Percentiles rank a stretch among this genome's conserved stretches.
Evolutionary conservation across 306 rosid genomes (phyloP).

Genomic region (Sicyos edulis): DNA sequence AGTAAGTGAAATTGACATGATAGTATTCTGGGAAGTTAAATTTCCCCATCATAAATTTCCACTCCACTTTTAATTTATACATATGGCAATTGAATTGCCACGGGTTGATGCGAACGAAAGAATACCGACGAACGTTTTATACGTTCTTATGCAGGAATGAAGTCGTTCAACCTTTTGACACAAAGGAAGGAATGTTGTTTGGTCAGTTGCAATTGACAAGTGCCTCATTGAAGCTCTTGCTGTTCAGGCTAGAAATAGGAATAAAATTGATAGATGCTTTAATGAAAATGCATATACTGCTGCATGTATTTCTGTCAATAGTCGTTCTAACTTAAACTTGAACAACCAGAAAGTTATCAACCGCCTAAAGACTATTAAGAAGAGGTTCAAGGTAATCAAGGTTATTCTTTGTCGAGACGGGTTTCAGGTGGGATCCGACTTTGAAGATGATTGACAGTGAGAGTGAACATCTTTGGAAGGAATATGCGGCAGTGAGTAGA

Average conservation of each 20-base stretch:
- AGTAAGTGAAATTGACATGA: constrained; percentile 4
- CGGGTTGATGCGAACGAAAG: constrained; percentile 43
- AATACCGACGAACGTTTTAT: constrained; percentile 17
- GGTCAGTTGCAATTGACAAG: constrained; percentile 79
- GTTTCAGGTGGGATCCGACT: constrained; percentile 62
- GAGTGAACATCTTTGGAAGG: constrained; percentile 61
- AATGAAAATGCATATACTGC: constrained; percentile 76
- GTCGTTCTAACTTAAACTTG: constrained; percentile 55
- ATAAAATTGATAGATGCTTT: constrained; percentile 68
- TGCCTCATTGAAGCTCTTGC: constrained; percentile 67
- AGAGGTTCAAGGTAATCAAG: constrained; percentile 63
- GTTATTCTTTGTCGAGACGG: constrained; percentile 64
- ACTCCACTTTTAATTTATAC: no score
- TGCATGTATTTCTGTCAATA: constrained; percentile 67
- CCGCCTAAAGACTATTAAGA: constrained; percentile 73
- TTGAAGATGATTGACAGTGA: constrained; percentile 59
- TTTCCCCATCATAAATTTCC: constrained; percentile 24
- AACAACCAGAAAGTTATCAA: constrained; percentile 74
- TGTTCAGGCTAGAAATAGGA: constrained; percentile 64
- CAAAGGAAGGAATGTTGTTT: constrained; percentile 79
- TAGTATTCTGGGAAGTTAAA: no score
- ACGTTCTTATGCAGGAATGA: constrained; percentile 41
- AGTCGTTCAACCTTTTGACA: constrained; percentile 51
- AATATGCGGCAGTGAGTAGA: constrained; percentile 48
- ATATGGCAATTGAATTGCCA: no score